phyloP scores from a whole-genome alignment of 192 early-diverging fungal species.

The Mortierella antarctica region DNA sequence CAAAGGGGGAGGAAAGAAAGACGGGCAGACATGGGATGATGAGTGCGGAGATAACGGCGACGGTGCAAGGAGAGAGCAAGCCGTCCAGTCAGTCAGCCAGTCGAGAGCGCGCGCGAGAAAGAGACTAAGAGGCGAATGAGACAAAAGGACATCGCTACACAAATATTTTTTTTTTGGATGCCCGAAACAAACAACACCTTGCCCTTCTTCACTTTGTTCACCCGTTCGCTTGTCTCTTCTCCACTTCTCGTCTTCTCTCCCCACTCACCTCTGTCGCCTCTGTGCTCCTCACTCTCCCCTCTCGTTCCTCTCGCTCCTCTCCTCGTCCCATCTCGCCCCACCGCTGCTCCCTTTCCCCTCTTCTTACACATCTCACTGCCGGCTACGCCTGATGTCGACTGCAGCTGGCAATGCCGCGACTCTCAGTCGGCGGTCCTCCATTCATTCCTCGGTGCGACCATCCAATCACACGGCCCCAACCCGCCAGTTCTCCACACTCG shows the following conservation, averaged over 20 bases:
- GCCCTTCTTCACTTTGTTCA: background rate
- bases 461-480: background rate
- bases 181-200: background rate
- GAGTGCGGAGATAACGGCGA: background rate
- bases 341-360: background rate
- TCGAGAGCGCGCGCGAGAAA: background rate
- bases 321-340: background rate
- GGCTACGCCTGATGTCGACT: constrained; percentile 9
- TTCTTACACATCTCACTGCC: background rate
- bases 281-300: background rate
- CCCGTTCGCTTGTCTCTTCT: background rate
- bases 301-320: background rate
- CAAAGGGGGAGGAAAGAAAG: background rate
- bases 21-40: background rate
- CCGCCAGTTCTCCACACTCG: constrained; percentile 22
- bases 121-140: background rate
- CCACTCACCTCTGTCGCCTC: background rate
- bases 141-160: background rate
- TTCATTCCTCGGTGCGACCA: constrained; percentile 12
- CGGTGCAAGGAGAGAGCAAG: background rate
- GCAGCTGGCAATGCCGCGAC: background rate
- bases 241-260: background rate
- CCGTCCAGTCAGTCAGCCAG: background rate
- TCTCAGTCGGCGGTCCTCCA: constrained; percentile 39
- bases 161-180: background rate